Evolutionary conservation across 2,329 filamentous ascomycete genomes (phyloP).

Genomic region (Fusarium xylarioides): DNA sequence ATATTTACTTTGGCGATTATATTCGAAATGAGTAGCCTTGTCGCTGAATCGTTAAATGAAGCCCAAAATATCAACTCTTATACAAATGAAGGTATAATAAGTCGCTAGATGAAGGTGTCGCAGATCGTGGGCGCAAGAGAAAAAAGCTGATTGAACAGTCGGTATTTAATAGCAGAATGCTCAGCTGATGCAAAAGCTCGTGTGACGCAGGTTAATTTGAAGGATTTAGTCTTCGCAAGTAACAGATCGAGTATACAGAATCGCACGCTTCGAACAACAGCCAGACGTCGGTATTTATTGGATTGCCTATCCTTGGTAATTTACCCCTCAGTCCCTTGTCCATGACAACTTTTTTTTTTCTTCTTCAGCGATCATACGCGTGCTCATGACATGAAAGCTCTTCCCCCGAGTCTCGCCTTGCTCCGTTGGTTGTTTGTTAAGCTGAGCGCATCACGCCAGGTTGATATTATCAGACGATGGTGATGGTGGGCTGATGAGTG

Average conservation of each 20-base stretch:
- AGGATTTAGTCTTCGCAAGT: constrained; percentile 1
- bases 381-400: constrained; percentile 20
- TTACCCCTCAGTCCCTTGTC: constrained; percentile 21
- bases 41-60: neutral
- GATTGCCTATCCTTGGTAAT: constrained; percentile 10
- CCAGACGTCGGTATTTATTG: constrained; percentile 39
- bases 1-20: neutral
- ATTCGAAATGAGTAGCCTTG: no score
- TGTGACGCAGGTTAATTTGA: neutral
- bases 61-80: neutral
- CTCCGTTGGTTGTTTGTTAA: constrained; percentile 36
- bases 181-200: neutral
- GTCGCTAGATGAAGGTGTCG: neutral
- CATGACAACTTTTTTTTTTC: constrained; percentile 14
- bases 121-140: neutral
- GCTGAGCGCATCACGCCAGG: constrained; percentile 44
- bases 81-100: neutral
- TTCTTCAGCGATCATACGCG: constrained; percentile 12
- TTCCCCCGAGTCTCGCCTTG: constrained; percentile 42
- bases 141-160: neutral
- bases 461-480: constrained; percentile 42
- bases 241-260: constrained; percentile 22
- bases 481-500: constrained; percentile 40
- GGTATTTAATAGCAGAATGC: neutral
- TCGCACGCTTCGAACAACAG: neutral